These are phyloP conservation scores for Phaeosphaeriaceae sp. DNA, from an alignment of 2,329 filamentous ascomycete species.

Conservation along the genomic window DNA sequence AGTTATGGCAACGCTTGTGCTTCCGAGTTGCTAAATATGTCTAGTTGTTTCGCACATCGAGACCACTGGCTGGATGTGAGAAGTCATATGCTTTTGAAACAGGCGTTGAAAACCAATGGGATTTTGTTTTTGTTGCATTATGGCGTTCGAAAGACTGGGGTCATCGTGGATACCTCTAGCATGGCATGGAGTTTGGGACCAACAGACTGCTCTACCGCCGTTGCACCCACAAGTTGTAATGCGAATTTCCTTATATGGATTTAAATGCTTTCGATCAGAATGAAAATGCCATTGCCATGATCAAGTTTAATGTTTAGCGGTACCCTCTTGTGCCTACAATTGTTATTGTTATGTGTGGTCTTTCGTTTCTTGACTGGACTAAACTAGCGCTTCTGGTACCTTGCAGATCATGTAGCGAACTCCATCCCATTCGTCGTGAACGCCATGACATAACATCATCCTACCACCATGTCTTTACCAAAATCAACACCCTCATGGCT, in stretches of 20 bases:
- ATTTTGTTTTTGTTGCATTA: not conserved
- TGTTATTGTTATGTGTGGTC: not conserved
- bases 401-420: conserved; percentile 18
- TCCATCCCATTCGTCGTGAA: conserved; percentile 6
- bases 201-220: too few species aligned
- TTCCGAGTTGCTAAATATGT: too few species aligned
- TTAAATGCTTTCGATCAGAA: not conserved
- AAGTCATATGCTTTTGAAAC: too few species aligned
- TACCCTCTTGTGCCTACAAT: too few species aligned
- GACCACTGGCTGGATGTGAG: too few species aligned
- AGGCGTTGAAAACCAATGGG: not conserved
- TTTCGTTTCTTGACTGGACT: conserved; percentile 19
- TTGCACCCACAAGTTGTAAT: too few species aligned
- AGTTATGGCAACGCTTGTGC: too few species aligned
- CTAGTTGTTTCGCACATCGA: too few species aligned
- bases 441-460: not conserved
- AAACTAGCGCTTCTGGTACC: conserved; percentile 22
- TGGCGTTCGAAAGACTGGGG: conserved; percentile 24
- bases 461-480: conserved; percentile 28
- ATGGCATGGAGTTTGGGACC: conserved; percentile 22
- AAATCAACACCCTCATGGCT: conserved; percentile 55
- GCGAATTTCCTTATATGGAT: too few species aligned
- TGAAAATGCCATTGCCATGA: not conserved
- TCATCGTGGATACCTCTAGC: conserved; percentile 25
- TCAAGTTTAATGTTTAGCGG: too few species aligned